A percentile compares a stretch with the other conserved stretches of the same genome.
These are phyloP conservation scores for Fusarium sarcochroum DNA, from an alignment of 2,329 filamentous ascomycete species.

Conservation along the genomic window DNA sequence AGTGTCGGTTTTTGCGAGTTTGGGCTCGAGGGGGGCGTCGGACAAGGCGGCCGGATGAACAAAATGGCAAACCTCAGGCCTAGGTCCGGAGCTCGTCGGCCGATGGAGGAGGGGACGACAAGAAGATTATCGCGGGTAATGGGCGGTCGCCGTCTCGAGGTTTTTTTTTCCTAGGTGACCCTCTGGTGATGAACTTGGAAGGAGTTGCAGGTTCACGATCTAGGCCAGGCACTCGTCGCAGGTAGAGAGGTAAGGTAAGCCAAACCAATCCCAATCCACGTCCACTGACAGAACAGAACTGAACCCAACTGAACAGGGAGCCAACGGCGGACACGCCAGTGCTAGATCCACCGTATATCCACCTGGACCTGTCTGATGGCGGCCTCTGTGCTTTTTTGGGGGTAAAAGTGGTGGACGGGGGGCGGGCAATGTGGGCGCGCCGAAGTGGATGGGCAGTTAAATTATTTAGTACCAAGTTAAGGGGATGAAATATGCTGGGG, in stretches of 20 bases:
- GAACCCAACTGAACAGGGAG: slow-evolving; percentile 29
- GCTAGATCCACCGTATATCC: slow-evolving; percentile 44
- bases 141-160: slow-evolving; percentile 42
- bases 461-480: slow-evolving; percentile 43
- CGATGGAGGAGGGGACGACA: slow-evolving; percentile 27
- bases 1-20: slow-evolving; percentile 44
- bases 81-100: slow-evolving; percentile 36
- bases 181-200: slow-evolving; percentile 42
- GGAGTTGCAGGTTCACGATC: slow-evolving; percentile 50
- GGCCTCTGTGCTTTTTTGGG: slow-evolving; percentile 44
- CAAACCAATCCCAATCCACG: slow-evolving; percentile 33
- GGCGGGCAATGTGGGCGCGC: slow-evolving; percentile 35
- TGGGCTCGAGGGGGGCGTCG: slow-evolving; percentile 38
- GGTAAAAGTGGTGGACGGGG: slow-evolving; percentile 31
- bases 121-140: slow-evolving; percentile 36
- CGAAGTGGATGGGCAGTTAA: slow-evolving; percentile 42
- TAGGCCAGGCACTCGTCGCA: slow-evolving; percentile 41
- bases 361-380: slow-evolving; percentile 44
- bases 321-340: slow-evolving; percentile 43
- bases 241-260: slow-evolving; percentile 37
- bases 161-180: slow-evolving; percentile 30
- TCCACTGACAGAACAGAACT: slow-evolving; percentile 26
- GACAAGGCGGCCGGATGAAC: slow-evolving; percentile 31
- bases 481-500: slow-evolving; percentile 44
- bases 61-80: slow-evolving; percentile 38